Evolutionary conservation across 768 basidiomycete species (phyloP).

Genomic region (Crucibulum laeve): DNA sequence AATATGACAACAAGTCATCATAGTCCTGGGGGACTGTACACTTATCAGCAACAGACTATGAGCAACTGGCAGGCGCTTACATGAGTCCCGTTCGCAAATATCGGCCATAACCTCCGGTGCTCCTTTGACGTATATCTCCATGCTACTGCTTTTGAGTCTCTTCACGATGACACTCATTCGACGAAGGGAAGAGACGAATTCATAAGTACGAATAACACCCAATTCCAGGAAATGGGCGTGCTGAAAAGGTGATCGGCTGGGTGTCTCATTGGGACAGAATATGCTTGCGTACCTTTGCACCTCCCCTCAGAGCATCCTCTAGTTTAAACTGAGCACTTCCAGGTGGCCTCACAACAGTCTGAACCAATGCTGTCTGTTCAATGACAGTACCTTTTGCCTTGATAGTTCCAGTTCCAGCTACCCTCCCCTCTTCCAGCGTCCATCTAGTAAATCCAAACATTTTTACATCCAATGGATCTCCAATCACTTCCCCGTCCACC

Average conservation of each 20-base stretch:
- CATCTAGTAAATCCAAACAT: constrained; percentile 98
- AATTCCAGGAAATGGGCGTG: constrained; percentile 96
- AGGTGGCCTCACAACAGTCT: constrained; percentile 93
- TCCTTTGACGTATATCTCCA: constrained; percentile 99
- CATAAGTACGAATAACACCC: constrained; percentile 93
- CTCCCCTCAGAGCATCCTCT: constrained; percentile 89
- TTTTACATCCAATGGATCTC: constrained; percentile 93
- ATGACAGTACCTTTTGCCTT: constrained; percentile 56
- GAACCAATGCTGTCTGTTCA: constrained; percentile 86
- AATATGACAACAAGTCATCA: constrained; percentile 93
- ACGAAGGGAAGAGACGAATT: constrained; percentile 90
- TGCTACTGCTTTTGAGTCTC: constrained; percentile 85
- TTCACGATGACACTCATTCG: constrained; percentile 99
- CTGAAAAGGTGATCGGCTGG: constrained; percentile 31
- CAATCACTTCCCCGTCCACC: constrained; percentile 83
- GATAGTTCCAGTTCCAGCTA: constrained; percentile 67
- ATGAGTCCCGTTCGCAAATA: constrained; percentile 89
- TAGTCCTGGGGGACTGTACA: constrained; percentile 88
- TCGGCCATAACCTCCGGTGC: constrained; percentile 97
- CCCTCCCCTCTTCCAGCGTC: constrained; percentile 89
- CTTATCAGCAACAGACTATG: constrained; percentile 4
- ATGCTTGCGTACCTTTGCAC: constrained; percentile 55
- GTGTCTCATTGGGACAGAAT: neutral
- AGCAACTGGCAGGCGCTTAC: constrained; percentile 42
- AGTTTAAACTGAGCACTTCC: constrained; percentile 87